phyloP scores from a whole-genome alignment of 306 rosid genomes.

The Corylus avellana region DNA sequence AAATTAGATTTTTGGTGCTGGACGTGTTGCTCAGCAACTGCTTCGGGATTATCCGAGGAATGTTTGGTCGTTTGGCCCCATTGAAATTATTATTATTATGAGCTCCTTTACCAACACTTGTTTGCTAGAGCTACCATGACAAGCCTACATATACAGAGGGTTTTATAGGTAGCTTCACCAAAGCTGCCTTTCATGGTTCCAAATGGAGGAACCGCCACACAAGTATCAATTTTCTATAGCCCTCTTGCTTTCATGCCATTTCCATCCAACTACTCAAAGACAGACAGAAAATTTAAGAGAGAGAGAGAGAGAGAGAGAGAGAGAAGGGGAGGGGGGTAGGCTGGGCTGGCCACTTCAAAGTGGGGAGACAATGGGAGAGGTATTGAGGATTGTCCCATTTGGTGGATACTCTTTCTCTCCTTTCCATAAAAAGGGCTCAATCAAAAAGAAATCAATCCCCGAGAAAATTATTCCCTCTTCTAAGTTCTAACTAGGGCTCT shows the following conservation, averaged over 20 bases:
- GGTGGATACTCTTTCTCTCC: conserved; percentile 29
- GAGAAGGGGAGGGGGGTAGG: too few species aligned
- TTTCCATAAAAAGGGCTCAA: conserved; percentile 11
- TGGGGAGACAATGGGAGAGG: conserved; percentile 5
- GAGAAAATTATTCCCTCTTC: not conserved
- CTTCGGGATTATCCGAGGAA: conserved; percentile 30
- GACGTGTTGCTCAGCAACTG: conserved; percentile 15
- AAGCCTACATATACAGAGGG: not conserved
- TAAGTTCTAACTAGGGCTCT: not conserved
- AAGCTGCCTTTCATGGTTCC: not conserved
- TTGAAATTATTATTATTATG: conserved; percentile 23
- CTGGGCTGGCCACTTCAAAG: not conserved
- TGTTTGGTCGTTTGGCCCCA: conserved; percentile 34
- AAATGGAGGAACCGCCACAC: conserved; percentile 15
- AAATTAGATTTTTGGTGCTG: too few species aligned
- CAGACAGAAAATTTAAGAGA: conserved; percentile 30
- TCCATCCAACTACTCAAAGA: conserved; percentile 31
- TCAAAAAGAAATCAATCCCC: not conserved
- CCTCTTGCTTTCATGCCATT: conserved; percentile 17
- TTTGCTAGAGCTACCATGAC: not conserved
- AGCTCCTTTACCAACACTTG: conserved; percentile 10
- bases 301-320: not conserved
- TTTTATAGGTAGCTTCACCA: conserved; percentile 1
- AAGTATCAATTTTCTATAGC: conserved; percentile 2
- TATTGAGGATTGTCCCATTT: conserved; percentile 16